Evolutionary conservation across 179 eudicot species (phyloP).

Genomic region (Camellia oleifera): DNA sequence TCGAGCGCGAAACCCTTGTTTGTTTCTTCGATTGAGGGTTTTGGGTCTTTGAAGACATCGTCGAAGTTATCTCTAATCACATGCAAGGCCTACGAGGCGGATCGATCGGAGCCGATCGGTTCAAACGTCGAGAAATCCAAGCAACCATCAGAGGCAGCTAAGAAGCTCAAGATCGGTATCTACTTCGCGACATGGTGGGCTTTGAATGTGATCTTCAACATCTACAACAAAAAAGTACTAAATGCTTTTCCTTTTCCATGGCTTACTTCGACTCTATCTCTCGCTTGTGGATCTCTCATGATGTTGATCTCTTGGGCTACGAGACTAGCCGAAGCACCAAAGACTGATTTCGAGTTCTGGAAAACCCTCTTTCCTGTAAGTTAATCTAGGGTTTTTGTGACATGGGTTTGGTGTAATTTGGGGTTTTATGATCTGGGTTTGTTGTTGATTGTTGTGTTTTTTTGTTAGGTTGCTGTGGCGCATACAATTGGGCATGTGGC

Average conservation of each 20-base stretch:
- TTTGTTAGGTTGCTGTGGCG: constrained; percentile 68
- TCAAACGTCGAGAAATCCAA: constrained; percentile 5
- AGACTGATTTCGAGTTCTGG: constrained; percentile 73
- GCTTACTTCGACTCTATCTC: constrained; percentile 71
- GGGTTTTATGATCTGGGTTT: constrained; percentile 5
- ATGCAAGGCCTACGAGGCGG: constrained; percentile 77
- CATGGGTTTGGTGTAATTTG: constrained; percentile 17
- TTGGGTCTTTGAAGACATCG: constrained; percentile 4
- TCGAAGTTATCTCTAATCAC: constrained; percentile 23
- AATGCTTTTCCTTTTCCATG: constrained; percentile 82
- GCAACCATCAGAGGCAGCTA: constrained; percentile 36
- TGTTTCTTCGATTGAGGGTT: constrained; percentile 17
- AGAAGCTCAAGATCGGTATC: constrained; percentile 56
- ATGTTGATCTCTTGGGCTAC: constrained; percentile 74
- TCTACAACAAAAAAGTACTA: constrained; percentile 77
- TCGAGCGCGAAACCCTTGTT: constrained; percentile 19
- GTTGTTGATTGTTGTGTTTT: neutral
- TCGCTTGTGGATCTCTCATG: constrained; percentile 75
- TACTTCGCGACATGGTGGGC: constrained; percentile 88
- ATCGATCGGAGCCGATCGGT: constrained; percentile 47
- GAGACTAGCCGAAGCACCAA: constrained; percentile 55
- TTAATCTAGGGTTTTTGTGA: constrained; percentile 11
- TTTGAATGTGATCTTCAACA: constrained; percentile 76
- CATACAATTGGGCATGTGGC: constrained; percentile 90
- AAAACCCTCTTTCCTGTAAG: constrained; percentile 72